These are phyloP conservation scores for Talaromyces sp. DNA, from an alignment of 2,329 filamentous ascomycete genomes.

Conservation along the genomic window DNA sequence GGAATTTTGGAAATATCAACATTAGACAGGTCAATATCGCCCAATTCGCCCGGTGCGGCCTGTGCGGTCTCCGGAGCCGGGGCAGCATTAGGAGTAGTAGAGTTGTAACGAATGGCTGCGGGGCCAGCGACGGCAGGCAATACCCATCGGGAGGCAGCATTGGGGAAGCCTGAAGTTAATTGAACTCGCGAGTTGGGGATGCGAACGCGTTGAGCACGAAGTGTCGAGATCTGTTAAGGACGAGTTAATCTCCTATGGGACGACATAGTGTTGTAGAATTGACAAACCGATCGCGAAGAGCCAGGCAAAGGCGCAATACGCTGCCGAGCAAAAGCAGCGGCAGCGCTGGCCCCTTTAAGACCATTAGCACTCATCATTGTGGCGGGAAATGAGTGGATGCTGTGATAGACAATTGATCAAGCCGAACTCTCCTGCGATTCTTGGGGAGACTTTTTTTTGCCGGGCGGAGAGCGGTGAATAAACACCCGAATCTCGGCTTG, in stretches of 20 bases:
- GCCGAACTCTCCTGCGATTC: slow-evolving; percentile 25
- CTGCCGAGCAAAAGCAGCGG: slow-evolving; percentile 41
- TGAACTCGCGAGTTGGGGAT: slow-evolving; percentile 23
- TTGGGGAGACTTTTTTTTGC: slow-evolving; percentile 38
- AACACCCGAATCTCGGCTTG: slow-evolving; percentile 10
- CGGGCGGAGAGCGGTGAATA: slow-evolving; percentile 32
- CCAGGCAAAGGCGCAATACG: slow-evolving; percentile 30
- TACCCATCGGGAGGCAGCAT: slow-evolving; percentile 26
- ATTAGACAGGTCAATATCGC: slow-evolving; percentile 26
- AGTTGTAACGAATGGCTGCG: slow-evolving; percentile 42
- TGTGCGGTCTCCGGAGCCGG: slow-evolving; percentile 18
- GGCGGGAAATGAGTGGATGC: slow-evolving; percentile 13
- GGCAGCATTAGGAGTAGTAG: slow-evolving; percentile 31
- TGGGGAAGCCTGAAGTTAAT: slow-evolving; percentile 24
- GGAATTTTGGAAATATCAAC: slow-evolving; percentile 60
- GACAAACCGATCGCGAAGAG: slow-evolving; percentile 41
- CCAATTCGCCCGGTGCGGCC: slow-evolving; percentile 11
- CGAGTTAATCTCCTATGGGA: slow-evolving; percentile 20
- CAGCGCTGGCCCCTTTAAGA: slow-evolving; percentile 51
- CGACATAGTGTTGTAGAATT: slow-evolving; percentile 2
- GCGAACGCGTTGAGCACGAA: slow-evolving; percentile 31
- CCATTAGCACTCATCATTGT: slow-evolving; percentile 61
- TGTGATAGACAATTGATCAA: slow-evolving; percentile 7
- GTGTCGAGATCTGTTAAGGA: slow-evolving; percentile 38
- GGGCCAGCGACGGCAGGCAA: slow-evolving; percentile 24